Evolutionary conservation across 352 stramenopile genomes (phyloP), one percentile per base, ranked within the genome.

Genomic region (Phytophthora cactorum): DNA sequence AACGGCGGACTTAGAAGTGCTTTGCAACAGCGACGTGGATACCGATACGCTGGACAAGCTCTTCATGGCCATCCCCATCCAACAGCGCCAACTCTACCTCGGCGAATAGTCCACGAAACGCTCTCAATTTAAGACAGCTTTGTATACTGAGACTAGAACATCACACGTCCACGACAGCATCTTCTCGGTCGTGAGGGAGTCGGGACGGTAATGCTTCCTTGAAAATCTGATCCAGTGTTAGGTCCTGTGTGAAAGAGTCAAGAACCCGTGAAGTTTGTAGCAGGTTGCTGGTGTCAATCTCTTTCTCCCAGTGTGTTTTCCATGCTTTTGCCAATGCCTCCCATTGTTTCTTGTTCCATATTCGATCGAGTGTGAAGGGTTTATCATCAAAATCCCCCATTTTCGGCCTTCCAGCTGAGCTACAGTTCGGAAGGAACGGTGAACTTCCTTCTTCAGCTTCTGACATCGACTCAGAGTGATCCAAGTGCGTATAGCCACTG

Each of bases 121-220:
- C 2, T 46, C 22, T 46, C 36, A 43, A 25, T 22, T 49, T 27
- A 4, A 49, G 43, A 8, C 0, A 27, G 2, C 14, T 22, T 46
- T 46, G 45, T 51, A 5, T 28, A 51, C 22, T 12, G 9, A 27
- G 12, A 51, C 22, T 31, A 12, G 50, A 38, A 45, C 10, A 63
- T 67, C 28, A 93, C 39, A 93, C 85, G 29, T 93, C 81, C 10
- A 91, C 85, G 4, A 90, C 81, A 10, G 83, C 82, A 77, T 90
- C 78, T 76, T 91, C 83, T 15, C 78, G 72, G 46, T 84, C 82
- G 44, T 91, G 83, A 36, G 78, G 80, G 5, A 91, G 69, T 43
- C 85, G 74, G 22, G 85, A 93, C 15, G 77, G 78, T 36, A 93
- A 64, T 54, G 90, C 91, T 38, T 91, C 82, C 25, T 91, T 92